These are phyloP conservation scores for Drechslera avenae DNA, from an alignment of 2,329 filamentous ascomycete species.

Conservation along the genomic window DNA sequence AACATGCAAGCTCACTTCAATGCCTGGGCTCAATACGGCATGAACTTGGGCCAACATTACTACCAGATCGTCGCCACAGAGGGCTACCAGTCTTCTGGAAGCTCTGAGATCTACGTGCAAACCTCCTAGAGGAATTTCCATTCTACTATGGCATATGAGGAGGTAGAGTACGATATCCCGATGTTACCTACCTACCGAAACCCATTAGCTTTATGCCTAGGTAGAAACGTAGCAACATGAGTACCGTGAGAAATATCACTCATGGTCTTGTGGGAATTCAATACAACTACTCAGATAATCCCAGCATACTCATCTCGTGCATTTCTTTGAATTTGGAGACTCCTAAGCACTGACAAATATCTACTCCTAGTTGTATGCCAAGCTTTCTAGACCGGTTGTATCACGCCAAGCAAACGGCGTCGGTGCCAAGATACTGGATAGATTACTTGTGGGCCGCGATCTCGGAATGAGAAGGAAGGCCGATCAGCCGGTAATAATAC, in stretches of 20 bases:
- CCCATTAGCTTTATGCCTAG: too few species aligned
- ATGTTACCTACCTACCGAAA: too few species aligned
- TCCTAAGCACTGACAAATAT: neutral
- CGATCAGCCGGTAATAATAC: neutral
- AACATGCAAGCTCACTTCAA: slow-evolving; percentile 37
- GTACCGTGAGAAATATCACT: too few species aligned
- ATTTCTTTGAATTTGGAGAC: too few species aligned
- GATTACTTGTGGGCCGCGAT: neutral
- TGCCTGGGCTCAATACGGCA: slow-evolving; percentile 31
- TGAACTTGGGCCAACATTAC: slow-evolving; percentile 24
- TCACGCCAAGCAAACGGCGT: neutral
- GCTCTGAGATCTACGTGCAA: slow-evolving; percentile 14
- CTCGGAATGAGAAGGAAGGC: neutral
- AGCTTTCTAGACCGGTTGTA: neutral
- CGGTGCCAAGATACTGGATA: slow-evolving; percentile 1
- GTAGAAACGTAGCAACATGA: too few species aligned
- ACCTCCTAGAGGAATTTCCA: neutral
- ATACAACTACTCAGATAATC: too few species aligned
- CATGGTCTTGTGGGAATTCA: too few species aligned
- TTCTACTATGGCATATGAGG: neutral
- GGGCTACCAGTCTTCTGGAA: slow-evolving; percentile 57
- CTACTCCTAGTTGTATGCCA: neutral
- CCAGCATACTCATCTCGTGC: too few species aligned
- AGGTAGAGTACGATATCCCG: neutral
- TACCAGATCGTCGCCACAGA: slow-evolving; percentile 57